Evolutionary conservation across 2,329 filamentous ascomycete genomes (phyloP).

Genomic region (Cladosporium sp.): DNA sequence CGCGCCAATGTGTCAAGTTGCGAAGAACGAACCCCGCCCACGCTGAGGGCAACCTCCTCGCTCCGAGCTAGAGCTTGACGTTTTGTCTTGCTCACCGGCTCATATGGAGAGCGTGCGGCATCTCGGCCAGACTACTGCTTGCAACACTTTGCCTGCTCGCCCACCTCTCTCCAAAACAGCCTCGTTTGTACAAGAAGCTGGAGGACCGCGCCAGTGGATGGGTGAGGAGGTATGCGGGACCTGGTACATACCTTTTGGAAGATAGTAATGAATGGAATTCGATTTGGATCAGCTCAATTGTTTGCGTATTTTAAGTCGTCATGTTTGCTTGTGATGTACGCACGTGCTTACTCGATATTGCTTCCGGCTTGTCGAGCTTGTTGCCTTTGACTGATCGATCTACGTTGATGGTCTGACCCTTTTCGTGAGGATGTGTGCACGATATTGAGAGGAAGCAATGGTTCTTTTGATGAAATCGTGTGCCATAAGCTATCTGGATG

Average conservation of each 20-base stretch:
- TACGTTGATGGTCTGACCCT: neutral
- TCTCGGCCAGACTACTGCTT: slow-evolving; percentile 1
- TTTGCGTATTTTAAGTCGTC: neutral
- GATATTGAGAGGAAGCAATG: neutral
- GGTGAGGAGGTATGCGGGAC: slow-evolving; percentile 1
- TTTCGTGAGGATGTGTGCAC: neutral
- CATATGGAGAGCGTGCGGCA: slow-evolving; percentile 15
- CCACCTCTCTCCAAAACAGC: slow-evolving; percentile 7
- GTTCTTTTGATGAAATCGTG: neutral
- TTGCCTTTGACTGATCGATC: neutral
- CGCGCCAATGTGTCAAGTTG: slow-evolving; percentile 97
- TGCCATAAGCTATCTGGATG: no score
- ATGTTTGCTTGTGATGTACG: neutral
- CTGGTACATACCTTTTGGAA: slow-evolving; percentile 2
- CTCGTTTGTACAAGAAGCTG: slow-evolving; percentile 5
- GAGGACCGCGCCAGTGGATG: slow-evolving; percentile 4
- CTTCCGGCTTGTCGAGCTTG: neutral
- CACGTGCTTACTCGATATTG: neutral
- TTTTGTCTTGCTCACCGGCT: slow-evolving; percentile 15
- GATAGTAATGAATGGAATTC: neutral
- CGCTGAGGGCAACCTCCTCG: neutral
- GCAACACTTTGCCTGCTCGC: slow-evolving; percentile 1
- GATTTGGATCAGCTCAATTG: neutral
- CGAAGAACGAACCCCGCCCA: slow-evolving; percentile 63
- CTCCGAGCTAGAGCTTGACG: slow-evolving; percentile 15